Evolutionary conservation across 257 asterid genomes (phyloP).

Genomic region (Cordia subcordata): DNA sequence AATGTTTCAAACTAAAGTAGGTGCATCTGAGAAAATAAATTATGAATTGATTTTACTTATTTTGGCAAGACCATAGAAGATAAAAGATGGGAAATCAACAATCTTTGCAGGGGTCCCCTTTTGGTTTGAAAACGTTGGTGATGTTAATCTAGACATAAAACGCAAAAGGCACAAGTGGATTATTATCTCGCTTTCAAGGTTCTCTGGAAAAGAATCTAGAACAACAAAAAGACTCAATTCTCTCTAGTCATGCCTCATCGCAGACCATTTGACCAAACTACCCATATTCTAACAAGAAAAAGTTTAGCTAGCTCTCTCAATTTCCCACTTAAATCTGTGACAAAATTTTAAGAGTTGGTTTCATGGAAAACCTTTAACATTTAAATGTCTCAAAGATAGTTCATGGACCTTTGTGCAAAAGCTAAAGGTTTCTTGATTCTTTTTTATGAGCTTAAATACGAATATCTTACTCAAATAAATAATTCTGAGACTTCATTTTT

Average conservation of each 20-base stretch:
- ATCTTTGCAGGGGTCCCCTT: constrained; percentile 34
- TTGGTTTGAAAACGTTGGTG: constrained; percentile 34
- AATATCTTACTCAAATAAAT: too few relatives aligned
- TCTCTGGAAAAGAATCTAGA: constrained; percentile 4
- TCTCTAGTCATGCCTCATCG: neutral
- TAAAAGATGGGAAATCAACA: constrained; percentile 5
- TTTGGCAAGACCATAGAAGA: constrained; percentile 1
- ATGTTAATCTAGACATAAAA: constrained; percentile 32
- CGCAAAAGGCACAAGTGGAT: constrained; percentile 8
- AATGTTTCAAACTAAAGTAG: too few relatives aligned
- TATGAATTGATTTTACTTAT: neutral
- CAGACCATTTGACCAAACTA: neutral
- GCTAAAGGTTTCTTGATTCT: too few relatives aligned
- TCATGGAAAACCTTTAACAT: too few relatives aligned
- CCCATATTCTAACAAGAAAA: too few relatives aligned
- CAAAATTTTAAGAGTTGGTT: too few relatives aligned
- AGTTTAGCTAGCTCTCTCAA: too few relatives aligned
- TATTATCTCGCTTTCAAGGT: constrained; percentile 11
- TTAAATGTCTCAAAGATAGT: too few relatives aligned
- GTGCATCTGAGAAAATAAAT: neutral
- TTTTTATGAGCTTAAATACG: too few relatives aligned
- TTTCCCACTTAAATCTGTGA: too few relatives aligned
- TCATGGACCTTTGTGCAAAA: too few relatives aligned
- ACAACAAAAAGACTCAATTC: constrained; percentile 13
- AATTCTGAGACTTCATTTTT: too few relatives aligned